Conservation (phyloP, 139 green algal species). For the Spirogloea muscicola region DNA sequence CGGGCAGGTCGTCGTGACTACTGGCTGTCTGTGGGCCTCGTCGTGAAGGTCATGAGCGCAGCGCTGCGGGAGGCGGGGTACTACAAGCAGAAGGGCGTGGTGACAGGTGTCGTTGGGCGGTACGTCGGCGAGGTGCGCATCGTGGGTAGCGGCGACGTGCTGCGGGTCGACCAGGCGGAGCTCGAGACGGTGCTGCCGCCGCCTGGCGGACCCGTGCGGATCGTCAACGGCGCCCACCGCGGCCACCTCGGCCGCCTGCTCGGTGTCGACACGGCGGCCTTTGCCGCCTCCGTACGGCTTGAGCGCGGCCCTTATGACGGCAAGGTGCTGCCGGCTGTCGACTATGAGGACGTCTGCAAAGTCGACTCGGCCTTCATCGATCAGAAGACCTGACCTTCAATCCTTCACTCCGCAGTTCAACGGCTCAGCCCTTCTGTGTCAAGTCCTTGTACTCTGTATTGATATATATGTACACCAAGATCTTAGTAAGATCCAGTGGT, state of each 20-base stretch:
- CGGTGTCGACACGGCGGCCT: slow-evolving; percentile 66
- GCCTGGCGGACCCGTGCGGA: slow-evolving; percentile 56
- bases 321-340: slow-evolving; percentile 56
- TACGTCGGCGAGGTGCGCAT: slow-evolving; percentile 80
- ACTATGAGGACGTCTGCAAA: slow-evolving; percentile 93
- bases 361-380: no score
- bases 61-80: slow-evolving; percentile 72
- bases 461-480: no score
- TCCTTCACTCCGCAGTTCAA: no score
- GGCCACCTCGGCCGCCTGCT: slow-evolving; percentile 57
- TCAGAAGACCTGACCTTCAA: no score
- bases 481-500: no score
- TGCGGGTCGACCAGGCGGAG: slow-evolving; percentile 86
- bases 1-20: slow-evolving; percentile 31
- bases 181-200: slow-evolving; percentile 86
- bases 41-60: slow-evolving; percentile 84
- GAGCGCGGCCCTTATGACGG: slow-evolving; percentile 49
- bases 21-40: slow-evolving; percentile 77
- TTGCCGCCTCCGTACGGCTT: slow-evolving; percentile 62
- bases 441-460: no score
- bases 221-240: slow-evolving; percentile 72
- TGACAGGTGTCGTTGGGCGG: slow-evolving; percentile 64
- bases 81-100: slow-evolving; percentile 91
- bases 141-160: slow-evolving; percentile 63
- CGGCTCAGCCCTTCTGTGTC: no score